Conservation (phyloP, 768 basidiomycete species). For the Lentinula boryana region DNA sequence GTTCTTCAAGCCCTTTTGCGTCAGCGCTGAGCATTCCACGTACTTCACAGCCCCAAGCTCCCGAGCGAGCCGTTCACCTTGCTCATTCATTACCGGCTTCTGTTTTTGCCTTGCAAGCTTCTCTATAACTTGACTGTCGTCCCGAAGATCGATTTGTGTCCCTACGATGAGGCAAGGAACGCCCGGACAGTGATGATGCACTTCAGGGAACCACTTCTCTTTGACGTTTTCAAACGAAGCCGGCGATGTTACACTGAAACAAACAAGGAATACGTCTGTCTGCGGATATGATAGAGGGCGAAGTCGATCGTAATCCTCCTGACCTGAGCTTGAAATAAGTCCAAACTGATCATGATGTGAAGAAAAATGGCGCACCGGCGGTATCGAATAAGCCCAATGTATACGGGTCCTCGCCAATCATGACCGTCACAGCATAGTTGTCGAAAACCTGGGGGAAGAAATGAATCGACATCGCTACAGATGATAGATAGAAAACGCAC, state of each 20-base stretch:
- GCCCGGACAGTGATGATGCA: constrained; percentile 98
- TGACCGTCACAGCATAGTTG: constrained; percentile 99
- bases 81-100: constrained; percentile 80
- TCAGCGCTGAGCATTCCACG: constrained; percentile 98
- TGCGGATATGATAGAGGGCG: constrained; percentile 99
- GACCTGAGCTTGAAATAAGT: constrained; percentile 46
- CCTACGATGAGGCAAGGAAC: constrained; percentile 99
- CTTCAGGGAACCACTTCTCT: constrained; percentile 99
- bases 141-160: constrained; percentile 95
- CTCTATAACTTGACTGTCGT: constrained; percentile 89
- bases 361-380: constrained; percentile 63
- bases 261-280: constrained; percentile 99
- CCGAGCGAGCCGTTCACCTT: constrained; percentile 92
- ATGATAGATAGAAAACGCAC: constrained; percentile 45
- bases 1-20: constrained; percentile 99
- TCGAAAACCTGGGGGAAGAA: constrained; percentile 68
- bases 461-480: constrained; percentile 11
- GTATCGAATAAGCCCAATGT: constrained; percentile 98
- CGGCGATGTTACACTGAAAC: constrained; percentile 97
- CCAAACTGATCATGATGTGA: background rate
- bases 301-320: constrained; percentile 99
- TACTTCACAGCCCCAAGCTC: constrained; percentile 99
- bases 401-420: constrained; percentile 99
- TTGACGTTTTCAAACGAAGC: constrained; percentile 99
- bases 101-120: constrained; percentile 97